Base-by-base conservation (phyloP, 257 asterid genomes). In the Haberlea rhodopensis region DNA sequence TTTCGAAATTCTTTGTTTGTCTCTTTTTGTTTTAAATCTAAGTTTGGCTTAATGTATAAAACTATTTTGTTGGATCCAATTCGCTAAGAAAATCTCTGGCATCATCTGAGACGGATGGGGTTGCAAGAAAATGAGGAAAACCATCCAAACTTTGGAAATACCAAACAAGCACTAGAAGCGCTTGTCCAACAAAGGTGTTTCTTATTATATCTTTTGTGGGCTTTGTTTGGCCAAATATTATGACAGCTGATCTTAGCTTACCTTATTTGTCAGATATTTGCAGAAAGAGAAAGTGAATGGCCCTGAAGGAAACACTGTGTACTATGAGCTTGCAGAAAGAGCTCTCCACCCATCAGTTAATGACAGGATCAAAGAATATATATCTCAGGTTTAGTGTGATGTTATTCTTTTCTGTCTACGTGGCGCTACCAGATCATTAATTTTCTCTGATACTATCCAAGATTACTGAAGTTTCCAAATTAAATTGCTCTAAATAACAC, bases 251-350 rank as follows among this genome's bases (percentile, higher is more conserved):
- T 34, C 16, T 68, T 69, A 54, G 60, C 28, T 34, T 69, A 71
- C 26, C 53, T 25, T 46, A 51, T 60, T 25, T 26, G 58, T 13
- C 76, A 92, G 99, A 76, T 94, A 87, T 72, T 79, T 94, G 78
- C 97, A 84, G 77, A 94, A 87, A 68, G 96, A 89, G 60, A 94
- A 81, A 66, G 88, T 82, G 31, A 84, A 68, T 46, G 91, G 97
- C 20, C 96, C 96, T 18, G 99, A 89, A 67, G 95, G 95, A 51
- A 69, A 67, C 80, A 69, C 69, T 54, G 60, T 82, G 6, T 76
- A 71, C 66, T 89, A 82, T 71, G 96, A 90, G 89, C 97, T 89
- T 66, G 99, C 99, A 49, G 99, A 94, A 85, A 87, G 97, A 73
- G 89, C 96, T 58, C 81, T 85, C 62, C 91, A 94, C 73, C 83